Percentiles rank a stretch among this genome's conserved stretches.
Evolutionary conservation across 768 basidiomycete species (phyloP).

Genomic region (Suillus placidus): DNA sequence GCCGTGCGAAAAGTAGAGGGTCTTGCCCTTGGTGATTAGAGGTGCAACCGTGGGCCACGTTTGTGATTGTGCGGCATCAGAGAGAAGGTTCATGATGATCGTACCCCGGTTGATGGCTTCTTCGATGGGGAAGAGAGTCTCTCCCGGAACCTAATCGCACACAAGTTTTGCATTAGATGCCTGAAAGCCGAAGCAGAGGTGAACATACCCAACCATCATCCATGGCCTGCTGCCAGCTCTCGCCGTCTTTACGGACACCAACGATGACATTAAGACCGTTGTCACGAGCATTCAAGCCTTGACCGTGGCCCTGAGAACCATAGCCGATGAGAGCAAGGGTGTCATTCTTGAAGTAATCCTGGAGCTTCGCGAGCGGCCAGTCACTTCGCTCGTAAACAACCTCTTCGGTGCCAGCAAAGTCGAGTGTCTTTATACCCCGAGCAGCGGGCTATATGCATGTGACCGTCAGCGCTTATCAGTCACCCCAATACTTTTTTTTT

Average conservation of each 20-base stretch:
- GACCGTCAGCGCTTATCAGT: not conserved
- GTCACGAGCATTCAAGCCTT: slow-evolving; percentile 98
- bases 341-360: slow-evolving; percentile 99
- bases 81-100: slow-evolving; percentile 99
- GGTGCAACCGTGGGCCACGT: slow-evolving; percentile 91
- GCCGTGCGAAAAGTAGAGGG: slow-evolving; percentile 99
- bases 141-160: slow-evolving; percentile 75
- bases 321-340: slow-evolving; percentile 99
- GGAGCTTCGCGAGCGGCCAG: slow-evolving; percentile 97
- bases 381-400: slow-evolving; percentile 93
- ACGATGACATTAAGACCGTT: slow-evolving; percentile 98
- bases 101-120: slow-evolving; percentile 95
- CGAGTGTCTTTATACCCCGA: slow-evolving; percentile 92
- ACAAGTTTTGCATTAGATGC: not conserved
- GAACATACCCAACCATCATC: slow-evolving; percentile 91
- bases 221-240: slow-evolving; percentile 93
- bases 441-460: slow-evolving; percentile 35
- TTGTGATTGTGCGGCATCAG: slow-evolving; percentile 96
- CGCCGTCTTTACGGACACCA: slow-evolving; percentile 96
- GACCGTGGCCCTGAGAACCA: slow-evolving; percentile 98
- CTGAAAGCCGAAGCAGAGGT: slow-evolving; percentile 1
- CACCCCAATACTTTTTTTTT: slow-evolving; percentile 3
- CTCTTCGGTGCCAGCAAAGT: slow-evolving; percentile 95
- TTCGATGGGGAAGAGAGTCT: slow-evolving; percentile 97
- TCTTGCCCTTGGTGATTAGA: slow-evolving; percentile 99